phyloP scores from a whole-genome alignment of 2,329 filamentous ascomycete genomes.

The Nemania sp. region DNA sequence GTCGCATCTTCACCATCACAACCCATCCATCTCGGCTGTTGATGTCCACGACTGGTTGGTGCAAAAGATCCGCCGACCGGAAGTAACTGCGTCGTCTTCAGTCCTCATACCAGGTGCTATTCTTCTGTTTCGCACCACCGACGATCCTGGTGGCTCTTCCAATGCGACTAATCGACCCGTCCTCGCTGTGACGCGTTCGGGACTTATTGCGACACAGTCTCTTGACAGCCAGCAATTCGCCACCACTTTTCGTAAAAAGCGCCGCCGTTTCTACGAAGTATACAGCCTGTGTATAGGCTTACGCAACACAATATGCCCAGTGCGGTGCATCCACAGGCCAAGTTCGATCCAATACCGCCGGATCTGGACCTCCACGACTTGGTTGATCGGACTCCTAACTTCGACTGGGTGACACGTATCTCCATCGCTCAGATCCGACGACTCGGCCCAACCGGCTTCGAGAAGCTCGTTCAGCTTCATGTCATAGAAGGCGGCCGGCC shows the following conservation, averaged over 20 bases:
- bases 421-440: slow-evolving; percentile 76
- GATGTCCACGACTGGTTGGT: too few species aligned
- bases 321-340: slow-evolving; percentile 76
- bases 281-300: neutral
- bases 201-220: neutral
- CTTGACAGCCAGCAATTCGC: neutral
- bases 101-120: too few species aligned
- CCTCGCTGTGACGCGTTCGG: slow-evolving; percentile 18
- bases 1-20: too few species aligned
- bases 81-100: too few species aligned
- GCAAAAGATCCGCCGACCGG: too few species aligned
- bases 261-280: neutral
- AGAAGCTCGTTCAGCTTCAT: slow-evolving; percentile 81
- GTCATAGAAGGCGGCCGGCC: slow-evolving; percentile 86
- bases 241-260: neutral
- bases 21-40: too few species aligned
- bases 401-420: slow-evolving; percentile 83
- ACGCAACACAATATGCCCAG: slow-evolving; percentile 65
- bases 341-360: slow-evolving; percentile 89
- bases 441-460: slow-evolving; percentile 78
- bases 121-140: neutral
- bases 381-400: slow-evolving; percentile 79
- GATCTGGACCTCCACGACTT: slow-evolving; percentile 77
- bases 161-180: neutral
- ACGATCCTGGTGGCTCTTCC: neutral